phyloP scores from a whole-genome alignment of 2,329 filamentous ascomycete species.

The Setomelanomma holmii region DNA sequence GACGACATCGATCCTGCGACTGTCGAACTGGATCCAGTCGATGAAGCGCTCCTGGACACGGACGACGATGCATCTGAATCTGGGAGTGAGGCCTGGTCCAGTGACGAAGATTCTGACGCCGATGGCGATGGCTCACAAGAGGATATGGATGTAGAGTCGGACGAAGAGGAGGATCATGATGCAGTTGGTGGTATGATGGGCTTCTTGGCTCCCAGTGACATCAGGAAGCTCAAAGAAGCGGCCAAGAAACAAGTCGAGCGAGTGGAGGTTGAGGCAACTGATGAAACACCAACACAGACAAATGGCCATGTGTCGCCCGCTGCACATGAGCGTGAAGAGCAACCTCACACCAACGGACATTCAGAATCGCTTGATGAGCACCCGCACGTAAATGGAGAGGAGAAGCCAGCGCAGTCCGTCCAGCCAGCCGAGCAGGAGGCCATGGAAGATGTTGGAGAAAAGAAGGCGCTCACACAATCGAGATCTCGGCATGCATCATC shows the following conservation, averaged over 20 bases:
- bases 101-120: constrained; percentile 43
- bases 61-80: constrained; percentile 42
- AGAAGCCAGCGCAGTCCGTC: constrained; percentile 11
- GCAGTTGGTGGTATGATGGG: constrained; percentile 42
- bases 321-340: constrained; percentile 54
- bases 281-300: constrained; percentile 14
- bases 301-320: constrained; percentile 47
- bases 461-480: constrained; percentile 18
- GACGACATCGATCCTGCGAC: constrained; percentile 44
- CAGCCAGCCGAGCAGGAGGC: constrained; percentile 20
- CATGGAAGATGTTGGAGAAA: constrained; percentile 21
- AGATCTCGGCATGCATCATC: constrained; percentile 40
- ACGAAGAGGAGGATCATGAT: constrained; percentile 46
- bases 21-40: constrained; percentile 51
- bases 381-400: constrained; percentile 20
- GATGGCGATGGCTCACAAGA: constrained; percentile 28
- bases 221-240: constrained; percentile 45
- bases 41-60: constrained; percentile 49
- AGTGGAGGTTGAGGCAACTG: constrained; percentile 48
- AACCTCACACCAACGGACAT: constrained; percentile 30
- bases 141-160: constrained; percentile 21
- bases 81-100: constrained; percentile 47
- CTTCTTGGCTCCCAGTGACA: constrained; percentile 41
- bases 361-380: constrained; percentile 8
- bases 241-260: constrained; percentile 36